Evolutionary conservation across 345 rosid species (phyloP).

Genomic region (Tarenaya hassleriana): DNA sequence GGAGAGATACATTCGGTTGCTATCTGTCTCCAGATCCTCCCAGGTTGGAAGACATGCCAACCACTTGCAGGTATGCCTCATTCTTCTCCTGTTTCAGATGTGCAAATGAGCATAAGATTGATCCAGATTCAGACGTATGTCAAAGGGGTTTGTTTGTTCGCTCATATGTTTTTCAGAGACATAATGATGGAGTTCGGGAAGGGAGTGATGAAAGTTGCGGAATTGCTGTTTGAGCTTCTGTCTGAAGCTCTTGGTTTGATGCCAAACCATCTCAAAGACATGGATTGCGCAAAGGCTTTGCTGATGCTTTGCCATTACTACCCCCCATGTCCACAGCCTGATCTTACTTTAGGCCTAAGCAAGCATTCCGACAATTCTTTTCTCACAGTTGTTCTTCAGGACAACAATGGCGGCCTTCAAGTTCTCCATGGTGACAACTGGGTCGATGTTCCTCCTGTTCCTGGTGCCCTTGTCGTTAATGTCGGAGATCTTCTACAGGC

Average conservation of each 20-base stretch:
- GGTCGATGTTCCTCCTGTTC: too few species aligned
- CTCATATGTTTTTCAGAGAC: constrained; percentile 24
- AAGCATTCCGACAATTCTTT: too few species aligned
- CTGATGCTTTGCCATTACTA: constrained; percentile 40
- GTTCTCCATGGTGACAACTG: too few species aligned
- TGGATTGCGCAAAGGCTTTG: constrained; percentile 37
- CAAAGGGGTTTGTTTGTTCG: not conserved
- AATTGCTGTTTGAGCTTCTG: constrained; percentile 38
- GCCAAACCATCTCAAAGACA: constrained; percentile 33
- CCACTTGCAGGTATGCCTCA: constrained; percentile 30
- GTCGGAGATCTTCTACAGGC: too few species aligned
- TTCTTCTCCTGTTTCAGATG: not conserved
- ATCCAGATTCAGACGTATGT: too few species aligned
- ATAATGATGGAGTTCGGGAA: constrained; percentile 37
- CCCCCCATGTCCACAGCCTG: constrained; percentile 52
- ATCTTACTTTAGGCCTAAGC: constrained; percentile 37
- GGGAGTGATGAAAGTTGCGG: constrained; percentile 36
- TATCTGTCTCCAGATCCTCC: constrained; percentile 38
- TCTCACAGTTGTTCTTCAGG: too few species aligned
- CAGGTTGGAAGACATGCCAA: constrained; percentile 30
- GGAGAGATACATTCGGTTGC: constrained; percentile 39
- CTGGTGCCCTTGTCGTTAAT: too few species aligned
- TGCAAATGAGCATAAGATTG: too few species aligned
- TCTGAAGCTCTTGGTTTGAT: constrained; percentile 53
- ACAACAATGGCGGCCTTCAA: too few species aligned